phyloP scores from a whole-genome alignment of 1,139 yeast species.

The Ogataea hybrid region DNA sequence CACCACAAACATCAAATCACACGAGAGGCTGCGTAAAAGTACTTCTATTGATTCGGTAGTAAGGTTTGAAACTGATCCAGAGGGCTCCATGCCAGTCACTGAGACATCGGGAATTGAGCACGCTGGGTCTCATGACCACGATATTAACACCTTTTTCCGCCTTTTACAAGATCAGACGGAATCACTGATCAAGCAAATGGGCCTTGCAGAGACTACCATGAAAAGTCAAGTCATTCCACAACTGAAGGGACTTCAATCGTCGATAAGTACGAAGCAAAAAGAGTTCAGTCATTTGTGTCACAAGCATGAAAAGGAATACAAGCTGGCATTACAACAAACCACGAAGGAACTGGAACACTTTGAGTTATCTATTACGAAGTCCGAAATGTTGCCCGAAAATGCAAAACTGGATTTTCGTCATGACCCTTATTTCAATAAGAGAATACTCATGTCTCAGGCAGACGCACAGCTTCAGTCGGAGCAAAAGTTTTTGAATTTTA shows the following conservation, averaged over 20 bases:
- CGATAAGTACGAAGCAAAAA: constrained; percentile 38
- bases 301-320: constrained; percentile 27
- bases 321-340: constrained; percentile 16
- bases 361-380: constrained; percentile 21
- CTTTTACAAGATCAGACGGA: constrained; percentile 24
- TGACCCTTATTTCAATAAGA: constrained; percentile 46
- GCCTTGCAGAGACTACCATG: constrained; percentile 25
- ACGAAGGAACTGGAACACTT: constrained; percentile 23
- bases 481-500: constrained; percentile 42
- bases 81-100: constrained; percentile 25
- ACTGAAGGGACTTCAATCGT: constrained; percentile 25
- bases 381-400: constrained; percentile 12
- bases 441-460: constrained; percentile 36
- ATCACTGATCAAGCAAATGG: constrained; percentile 15
- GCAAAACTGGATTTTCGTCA: constrained; percentile 36
- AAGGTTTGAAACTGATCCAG: constrained; percentile 28
- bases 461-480: constrained; percentile 43
- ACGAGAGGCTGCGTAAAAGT: constrained; percentile 26
- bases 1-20: constrained; percentile 21
- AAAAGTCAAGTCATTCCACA: constrained; percentile 29
- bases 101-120: constrained; percentile 20
- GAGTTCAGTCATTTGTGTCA: constrained; percentile 34
- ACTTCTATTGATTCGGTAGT: constrained; percentile 25
- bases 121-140: constrained; percentile 5
- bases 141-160: constrained; percentile 26